Conservation (phyloP, 257 asterid genomes). For the Solanum sejunctum region DNA sequence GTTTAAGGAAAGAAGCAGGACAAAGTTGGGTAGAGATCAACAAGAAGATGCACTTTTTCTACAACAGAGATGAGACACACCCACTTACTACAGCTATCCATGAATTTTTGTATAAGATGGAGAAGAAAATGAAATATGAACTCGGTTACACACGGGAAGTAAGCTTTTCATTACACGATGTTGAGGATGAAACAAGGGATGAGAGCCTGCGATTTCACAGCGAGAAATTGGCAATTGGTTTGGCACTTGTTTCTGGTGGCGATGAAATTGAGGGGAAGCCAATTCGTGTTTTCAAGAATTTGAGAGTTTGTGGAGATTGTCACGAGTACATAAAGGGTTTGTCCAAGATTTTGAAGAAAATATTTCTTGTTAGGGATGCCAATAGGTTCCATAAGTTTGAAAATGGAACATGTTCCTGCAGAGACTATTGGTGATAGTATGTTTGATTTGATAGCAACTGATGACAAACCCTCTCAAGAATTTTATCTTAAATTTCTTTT, state of each 20-base stretch:
- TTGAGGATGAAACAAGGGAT: slow-evolving; percentile 34
- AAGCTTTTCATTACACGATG: slow-evolving; percentile 37
- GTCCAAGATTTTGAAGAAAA: slow-evolving; percentile 25
- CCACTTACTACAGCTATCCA: slow-evolving; percentile 22
- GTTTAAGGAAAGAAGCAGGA: slow-evolving; percentile 46
- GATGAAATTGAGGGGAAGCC: slow-evolving; percentile 14
- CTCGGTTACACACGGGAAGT: slow-evolving; percentile 23
- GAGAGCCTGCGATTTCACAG: slow-evolving; percentile 41
- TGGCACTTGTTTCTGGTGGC: slow-evolving; percentile 23
- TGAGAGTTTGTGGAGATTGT: slow-evolving; percentile 48
- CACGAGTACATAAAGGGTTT: slow-evolving; percentile 40
- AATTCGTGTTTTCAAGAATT: slow-evolving; percentile 29
- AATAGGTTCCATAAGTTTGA: slow-evolving; percentile 40
- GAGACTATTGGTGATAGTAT: slow-evolving; percentile 31
- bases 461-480: not conserved
- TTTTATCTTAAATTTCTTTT: too few species aligned
- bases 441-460: not conserved
- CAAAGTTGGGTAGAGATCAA: slow-evolving; percentile 46
- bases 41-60: slow-evolving; percentile 35
- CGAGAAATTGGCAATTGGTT: slow-evolving; percentile 39
- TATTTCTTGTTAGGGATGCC: slow-evolving; percentile 35
- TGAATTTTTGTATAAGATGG: slow-evolving; percentile 24
- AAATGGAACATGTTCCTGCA: slow-evolving; percentile 33
- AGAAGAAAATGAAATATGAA: slow-evolving; percentile 24
- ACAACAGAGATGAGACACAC: slow-evolving; percentile 30